These are phyloP conservation scores for Colletotrichum phormii DNA, from an alignment of 2,329 filamentous ascomycete species.

Conservation along the genomic window DNA sequence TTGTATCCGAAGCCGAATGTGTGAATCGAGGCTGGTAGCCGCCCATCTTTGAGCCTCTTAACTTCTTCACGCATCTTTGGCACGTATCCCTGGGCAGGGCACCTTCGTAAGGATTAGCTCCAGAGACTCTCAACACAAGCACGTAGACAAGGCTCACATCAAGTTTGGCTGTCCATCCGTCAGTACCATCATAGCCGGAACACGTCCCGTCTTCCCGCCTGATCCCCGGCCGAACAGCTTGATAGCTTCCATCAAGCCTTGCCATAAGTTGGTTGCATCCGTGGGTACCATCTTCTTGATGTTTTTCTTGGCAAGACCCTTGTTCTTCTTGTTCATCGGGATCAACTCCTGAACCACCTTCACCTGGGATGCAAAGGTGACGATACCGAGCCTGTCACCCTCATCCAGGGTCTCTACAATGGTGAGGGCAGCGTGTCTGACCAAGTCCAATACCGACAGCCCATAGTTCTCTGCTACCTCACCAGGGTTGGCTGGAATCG, in stretches of 20 bases:
- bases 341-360: slow-evolving; percentile 58
- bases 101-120: slow-evolving; percentile 43
- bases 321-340: slow-evolving; percentile 59
- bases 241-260: slow-evolving; percentile 64
- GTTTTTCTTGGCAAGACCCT: slow-evolving; percentile 52
- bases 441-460: slow-evolving; percentile 67
- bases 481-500: slow-evolving; percentile 53
- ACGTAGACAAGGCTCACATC: slow-evolving; percentile 49
- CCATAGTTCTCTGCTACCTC: slow-evolving; percentile 59
- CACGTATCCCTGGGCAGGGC: slow-evolving; percentile 64
- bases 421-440: slow-evolving; percentile 69
- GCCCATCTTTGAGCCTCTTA: slow-evolving; percentile 57
- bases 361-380: slow-evolving; percentile 61
- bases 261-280: slow-evolving; percentile 67
- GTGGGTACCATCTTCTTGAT: slow-evolving; percentile 55
- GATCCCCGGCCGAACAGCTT: slow-evolving; percentile 54
- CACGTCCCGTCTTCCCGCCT: slow-evolving; percentile 47
- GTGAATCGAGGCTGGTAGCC: slow-evolving; percentile 58
- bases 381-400: slow-evolving; percentile 67
- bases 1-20: slow-evolving; percentile 67
- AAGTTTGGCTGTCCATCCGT: slow-evolving; percentile 68
- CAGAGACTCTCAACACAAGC: background rate
- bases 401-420: slow-evolving; percentile 67
- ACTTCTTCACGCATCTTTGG: slow-evolving; percentile 59
- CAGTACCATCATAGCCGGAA: slow-evolving; percentile 64